Conservation (phyloP, 2,329 filamentous ascomycete species). For the Aspergillus pseudotamarii region DNA sequence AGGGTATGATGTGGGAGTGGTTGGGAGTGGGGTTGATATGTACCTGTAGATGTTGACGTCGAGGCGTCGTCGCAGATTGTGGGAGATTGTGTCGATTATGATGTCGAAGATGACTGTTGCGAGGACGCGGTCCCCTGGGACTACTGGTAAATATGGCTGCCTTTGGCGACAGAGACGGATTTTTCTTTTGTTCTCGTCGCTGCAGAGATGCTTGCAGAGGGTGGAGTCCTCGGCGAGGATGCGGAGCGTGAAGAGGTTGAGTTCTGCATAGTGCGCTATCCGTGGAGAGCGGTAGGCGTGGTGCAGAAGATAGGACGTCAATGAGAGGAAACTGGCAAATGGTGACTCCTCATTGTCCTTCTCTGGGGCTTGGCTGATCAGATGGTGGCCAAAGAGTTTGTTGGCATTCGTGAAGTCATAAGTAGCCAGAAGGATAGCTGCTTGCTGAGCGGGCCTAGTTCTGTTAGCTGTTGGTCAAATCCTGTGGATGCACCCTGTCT, state of each 20-base stretch:
- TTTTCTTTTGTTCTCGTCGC: slow-evolving; percentile 70
- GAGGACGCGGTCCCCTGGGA: slow-evolving; percentile 71
- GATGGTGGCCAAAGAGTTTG: slow-evolving; percentile 87
- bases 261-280: slow-evolving; percentile 78
- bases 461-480: slow-evolving; percentile 27
- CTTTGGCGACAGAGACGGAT: slow-evolving; percentile 89
- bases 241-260: slow-evolving; percentile 82
- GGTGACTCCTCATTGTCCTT: slow-evolving; percentile 69
- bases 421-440: slow-evolving; percentile 77
- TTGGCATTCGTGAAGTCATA: slow-evolving; percentile 96
- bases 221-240: slow-evolving; percentile 83
- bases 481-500: slow-evolving; percentile 7
- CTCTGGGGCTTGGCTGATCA: slow-evolving; percentile 68
- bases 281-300: slow-evolving; percentile 84
- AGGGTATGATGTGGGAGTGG: neutral
- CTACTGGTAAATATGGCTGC: slow-evolving; percentile 78
- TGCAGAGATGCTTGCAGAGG: slow-evolving; percentile 82
- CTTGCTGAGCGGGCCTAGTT: slow-evolving; percentile 73
- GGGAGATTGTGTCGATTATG: slow-evolving; percentile 87
- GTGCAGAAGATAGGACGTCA: slow-evolving; percentile 90
- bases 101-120: slow-evolving; percentile 80
- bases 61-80: slow-evolving; percentile 84
- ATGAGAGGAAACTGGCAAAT: slow-evolving; percentile 79
- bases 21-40: slow-evolving; percentile 7
- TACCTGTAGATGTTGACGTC: slow-evolving; percentile 81